These are phyloP conservation scores for Exophiala lecanii-corni DNA, from an alignment of 2,329 filamentous ascomycete species.

Conservation along the genomic window DNA sequence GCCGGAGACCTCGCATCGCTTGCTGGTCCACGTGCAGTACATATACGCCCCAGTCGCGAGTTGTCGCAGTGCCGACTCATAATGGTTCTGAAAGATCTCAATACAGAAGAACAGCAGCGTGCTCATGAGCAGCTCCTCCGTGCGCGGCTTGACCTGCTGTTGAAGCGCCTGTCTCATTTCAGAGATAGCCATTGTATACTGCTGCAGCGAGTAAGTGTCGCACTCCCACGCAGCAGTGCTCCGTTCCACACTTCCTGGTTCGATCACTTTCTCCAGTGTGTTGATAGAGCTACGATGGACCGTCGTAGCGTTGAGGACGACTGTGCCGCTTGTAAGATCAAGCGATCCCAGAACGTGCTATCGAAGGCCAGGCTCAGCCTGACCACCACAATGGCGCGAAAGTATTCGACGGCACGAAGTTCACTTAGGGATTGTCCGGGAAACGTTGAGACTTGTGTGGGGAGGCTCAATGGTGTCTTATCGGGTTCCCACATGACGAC, in stretches of 20 bases:
- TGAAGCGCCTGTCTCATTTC: conserved; percentile 2
- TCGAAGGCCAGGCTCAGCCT: conserved; percentile 2
- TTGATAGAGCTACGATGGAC: conserved; percentile 3
- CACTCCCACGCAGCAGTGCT: conserved; percentile 2
- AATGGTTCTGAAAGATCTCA: conserved; percentile 7
- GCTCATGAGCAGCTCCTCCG: conserved; percentile 4
- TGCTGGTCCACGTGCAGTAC: conserved; percentile 3
- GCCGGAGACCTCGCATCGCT: neutral
- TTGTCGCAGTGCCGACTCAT: conserved; percentile 6
- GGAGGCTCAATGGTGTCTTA: neutral
- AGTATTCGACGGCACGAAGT: conserved; percentile 2
- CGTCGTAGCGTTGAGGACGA: neutral
- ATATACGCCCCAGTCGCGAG: conserved; percentile 3
- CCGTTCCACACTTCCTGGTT: conserved; percentile 1
- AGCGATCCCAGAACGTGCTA: conserved; percentile 2
- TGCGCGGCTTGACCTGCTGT: neutral
- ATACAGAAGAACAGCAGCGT: conserved; percentile 7
- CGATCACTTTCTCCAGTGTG: conserved; percentile 9
- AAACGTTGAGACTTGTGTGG: neutral
- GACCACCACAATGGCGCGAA: conserved; percentile 4
- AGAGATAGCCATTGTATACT: conserved; percentile 5
- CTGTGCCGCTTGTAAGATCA: neutral
- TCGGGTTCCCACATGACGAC: conserved; percentile 3
- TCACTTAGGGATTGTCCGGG: conserved; percentile 2
- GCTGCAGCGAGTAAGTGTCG: conserved; percentile 3